Percentiles rank a stretch among this genome's conserved stretches.
phyloP scores from a whole-genome alignment of 768 basidiomycete species.

The Trametes elegans region DNA sequence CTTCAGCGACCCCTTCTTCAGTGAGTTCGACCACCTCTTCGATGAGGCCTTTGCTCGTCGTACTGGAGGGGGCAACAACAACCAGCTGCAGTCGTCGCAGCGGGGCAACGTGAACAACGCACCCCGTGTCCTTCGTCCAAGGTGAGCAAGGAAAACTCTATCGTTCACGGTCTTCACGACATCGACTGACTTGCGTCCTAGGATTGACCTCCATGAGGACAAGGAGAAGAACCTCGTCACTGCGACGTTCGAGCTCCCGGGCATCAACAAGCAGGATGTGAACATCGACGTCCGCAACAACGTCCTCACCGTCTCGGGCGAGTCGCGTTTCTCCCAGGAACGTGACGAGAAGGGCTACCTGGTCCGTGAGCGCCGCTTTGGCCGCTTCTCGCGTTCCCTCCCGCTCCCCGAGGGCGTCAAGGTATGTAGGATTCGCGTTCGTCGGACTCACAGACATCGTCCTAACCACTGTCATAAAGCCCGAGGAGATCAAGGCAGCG shows the following conservation, averaged over 20 bases:
- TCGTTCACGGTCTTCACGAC: not conserved
- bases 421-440: too few species aligned
- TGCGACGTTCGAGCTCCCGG: conserved; percentile 57
- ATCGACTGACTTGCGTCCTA: not conserved
- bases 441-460: too few species aligned
- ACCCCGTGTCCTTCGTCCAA: conserved; percentile 17
- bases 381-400: conserved; percentile 26
- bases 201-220: conserved; percentile 54
- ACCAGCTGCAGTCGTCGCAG: conserved; percentile 11
- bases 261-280: conserved; percentile 47
- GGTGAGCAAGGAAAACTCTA: conserved; percentile 9
- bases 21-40: conserved; percentile 43
- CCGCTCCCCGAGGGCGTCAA: conserved; percentile 25
- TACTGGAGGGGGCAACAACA: conserved; percentile 2
- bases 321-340: conserved; percentile 35
- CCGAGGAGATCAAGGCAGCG: too few species aligned
- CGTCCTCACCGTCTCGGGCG: conserved; percentile 48
- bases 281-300: conserved; percentile 48
- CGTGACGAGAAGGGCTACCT: conserved; percentile 34
- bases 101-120: not conserved
- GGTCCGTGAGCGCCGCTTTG: conserved; percentile 30
- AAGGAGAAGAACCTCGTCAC: conserved; percentile 44
- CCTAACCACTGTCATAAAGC: conserved; percentile 15
- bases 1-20: conserved; percentile 34
- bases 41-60: conserved; percentile 35